phyloP scores from a whole-genome alignment of 352 stramenopile species.

The Phytophthora sojae region DNA sequence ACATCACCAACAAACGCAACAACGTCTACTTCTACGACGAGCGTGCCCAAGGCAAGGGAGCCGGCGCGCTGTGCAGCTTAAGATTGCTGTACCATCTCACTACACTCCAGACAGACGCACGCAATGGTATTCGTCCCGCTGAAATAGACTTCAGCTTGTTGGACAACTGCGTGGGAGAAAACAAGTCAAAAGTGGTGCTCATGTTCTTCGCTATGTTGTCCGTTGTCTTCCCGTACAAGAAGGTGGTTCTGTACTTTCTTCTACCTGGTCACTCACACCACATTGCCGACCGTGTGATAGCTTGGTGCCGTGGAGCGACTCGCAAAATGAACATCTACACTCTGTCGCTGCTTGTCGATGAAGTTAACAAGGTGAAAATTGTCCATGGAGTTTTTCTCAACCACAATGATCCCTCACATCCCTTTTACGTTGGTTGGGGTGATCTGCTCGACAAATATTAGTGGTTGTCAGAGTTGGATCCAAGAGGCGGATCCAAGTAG shows the following conservation, averaged over 20 bases:
- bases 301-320: constrained; percentile 2
- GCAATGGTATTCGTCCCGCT: background rate
- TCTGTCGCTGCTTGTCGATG: background rate
- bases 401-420: constrained; percentile 6
- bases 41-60: constrained; percentile 10
- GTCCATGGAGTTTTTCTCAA: constrained; percentile 10
- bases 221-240: constrained; percentile 11
- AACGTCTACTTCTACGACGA: constrained; percentile 20
- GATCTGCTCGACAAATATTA: constrained; percentile 1
- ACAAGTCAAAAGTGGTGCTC: constrained; percentile 16
- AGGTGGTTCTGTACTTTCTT: constrained; percentile 11
- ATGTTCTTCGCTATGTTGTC: constrained; percentile 14
- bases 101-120: background rate
- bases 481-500: background rate
- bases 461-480: background rate
- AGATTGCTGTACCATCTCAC: constrained; percentile 3
- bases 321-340: constrained; percentile 13
- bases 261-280: constrained; percentile 14
- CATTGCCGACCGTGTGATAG: constrained; percentile 13
- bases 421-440: constrained; percentile 8
- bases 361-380: constrained; percentile 14
- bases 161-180: constrained; percentile 11
- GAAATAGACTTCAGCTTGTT: constrained; percentile 15
- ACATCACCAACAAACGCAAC: constrained; percentile 6
- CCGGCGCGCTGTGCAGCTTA: constrained; percentile 3